phyloP scores from a whole-genome alignment of 2,329 filamentous ascomycete genomes.

The Fusarium xylarioides region DNA sequence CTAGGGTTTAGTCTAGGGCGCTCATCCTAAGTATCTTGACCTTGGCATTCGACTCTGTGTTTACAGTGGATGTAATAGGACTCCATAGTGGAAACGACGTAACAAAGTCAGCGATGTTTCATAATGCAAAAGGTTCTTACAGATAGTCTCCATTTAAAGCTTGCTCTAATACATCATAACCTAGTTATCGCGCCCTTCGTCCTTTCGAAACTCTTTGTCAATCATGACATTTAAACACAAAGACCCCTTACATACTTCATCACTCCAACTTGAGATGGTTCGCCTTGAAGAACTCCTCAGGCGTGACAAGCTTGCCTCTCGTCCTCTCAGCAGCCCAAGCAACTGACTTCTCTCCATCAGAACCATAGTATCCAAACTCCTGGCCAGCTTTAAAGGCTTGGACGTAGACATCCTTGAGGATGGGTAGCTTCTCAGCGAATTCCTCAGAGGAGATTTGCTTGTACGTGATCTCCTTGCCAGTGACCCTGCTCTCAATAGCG shows the following conservation, averaged over 20 bases:
- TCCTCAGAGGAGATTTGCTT: slow-evolving; percentile 34
- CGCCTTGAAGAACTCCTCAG: slow-evolving; percentile 34
- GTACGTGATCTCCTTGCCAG: slow-evolving; percentile 48
- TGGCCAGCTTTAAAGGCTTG: slow-evolving; percentile 12
- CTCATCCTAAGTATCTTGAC: background rate
- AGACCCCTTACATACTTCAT: background rate
- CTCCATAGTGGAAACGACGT: background rate
- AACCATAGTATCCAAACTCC: slow-evolving; percentile 39
- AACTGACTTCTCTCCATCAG: slow-evolving; percentile 26
- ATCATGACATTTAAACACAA: background rate
- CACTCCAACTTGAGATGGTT: slow-evolving; percentile 23
- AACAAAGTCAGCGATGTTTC: background rate
- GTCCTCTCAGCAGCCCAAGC: slow-evolving; percentile 33
- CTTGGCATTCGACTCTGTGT: background rate
- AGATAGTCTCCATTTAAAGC: background rate
- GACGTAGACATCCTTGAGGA: slow-evolving; percentile 13
- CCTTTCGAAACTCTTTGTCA: no score
- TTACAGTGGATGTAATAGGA: background rate
- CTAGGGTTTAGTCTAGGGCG: no score
- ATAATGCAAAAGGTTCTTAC: background rate
- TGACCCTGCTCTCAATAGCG: slow-evolving; percentile 49
- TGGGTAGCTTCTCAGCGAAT: slow-evolving; percentile 23
- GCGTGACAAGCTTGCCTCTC: slow-evolving; percentile 29
- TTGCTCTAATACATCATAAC: background rate
- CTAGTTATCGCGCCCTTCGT: background rate